Evolutionary conservation across 257 asterid genomes (phyloP).

Genomic region (Solanum microdontum): DNA sequence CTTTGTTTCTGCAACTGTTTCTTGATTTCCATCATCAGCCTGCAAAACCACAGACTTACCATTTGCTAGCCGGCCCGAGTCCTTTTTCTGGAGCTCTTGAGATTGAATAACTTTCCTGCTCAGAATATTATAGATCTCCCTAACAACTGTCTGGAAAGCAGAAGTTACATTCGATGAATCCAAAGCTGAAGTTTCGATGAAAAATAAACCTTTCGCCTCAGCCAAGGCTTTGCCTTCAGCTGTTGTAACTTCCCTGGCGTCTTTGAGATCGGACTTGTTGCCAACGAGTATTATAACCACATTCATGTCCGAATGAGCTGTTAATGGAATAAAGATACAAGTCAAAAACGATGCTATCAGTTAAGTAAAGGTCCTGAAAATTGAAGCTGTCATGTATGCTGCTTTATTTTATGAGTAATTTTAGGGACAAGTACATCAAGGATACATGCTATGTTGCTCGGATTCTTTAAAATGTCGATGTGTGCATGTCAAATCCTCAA

Average conservation of each 20-base stretch:
- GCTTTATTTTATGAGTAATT: background rate
- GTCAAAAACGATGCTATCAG: background rate
- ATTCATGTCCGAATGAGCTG: slow-evolving; percentile 15
- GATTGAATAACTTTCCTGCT: slow-evolving; percentile 18
- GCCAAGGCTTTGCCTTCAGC: slow-evolving; percentile 10
- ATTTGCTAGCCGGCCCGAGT: slow-evolving; percentile 1
- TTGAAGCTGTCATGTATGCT: background rate
- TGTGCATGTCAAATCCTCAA: background rate
- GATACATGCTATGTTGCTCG: background rate
- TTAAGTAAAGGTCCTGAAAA: background rate
- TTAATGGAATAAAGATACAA: background rate
- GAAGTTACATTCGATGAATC: slow-evolving; percentile 9
- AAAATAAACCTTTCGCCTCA: slow-evolving; percentile 1
- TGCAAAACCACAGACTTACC: slow-evolving; percentile 11
- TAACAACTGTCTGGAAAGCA: slow-evolving; percentile 9
- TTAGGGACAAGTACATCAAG: background rate
- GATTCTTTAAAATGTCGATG: background rate
- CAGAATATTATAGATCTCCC: slow-evolving; percentile 10
- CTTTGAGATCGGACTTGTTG: slow-evolving; percentile 13
- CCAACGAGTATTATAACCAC: slow-evolving; percentile 13
- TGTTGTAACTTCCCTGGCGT: slow-evolving; percentile 11
- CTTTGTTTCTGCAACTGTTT: slow-evolving; percentile 1
- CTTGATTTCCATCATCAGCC: slow-evolving; percentile 3
- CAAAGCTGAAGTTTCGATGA: slow-evolving; percentile 12
- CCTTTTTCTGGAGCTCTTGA: slow-evolving; percentile 12